Evolutionary conservation across 805 yeast species (phyloP).

Genomic region (Starmera caribaea): DNA sequence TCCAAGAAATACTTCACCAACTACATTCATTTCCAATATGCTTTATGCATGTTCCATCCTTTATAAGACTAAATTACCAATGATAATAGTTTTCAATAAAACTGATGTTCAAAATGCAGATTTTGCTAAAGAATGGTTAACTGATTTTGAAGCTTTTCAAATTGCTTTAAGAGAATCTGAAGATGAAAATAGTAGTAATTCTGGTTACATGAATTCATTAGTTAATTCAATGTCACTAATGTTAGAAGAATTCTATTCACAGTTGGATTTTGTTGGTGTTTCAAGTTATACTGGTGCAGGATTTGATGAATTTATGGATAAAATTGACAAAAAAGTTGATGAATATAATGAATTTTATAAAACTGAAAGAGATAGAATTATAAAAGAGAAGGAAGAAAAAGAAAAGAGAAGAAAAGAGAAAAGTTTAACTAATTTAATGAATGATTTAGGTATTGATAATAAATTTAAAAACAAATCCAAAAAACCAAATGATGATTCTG

Average conservation of each 20-base stretch:
- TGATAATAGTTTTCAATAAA: slow-evolving; percentile 94
- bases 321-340: slow-evolving; percentile 75
- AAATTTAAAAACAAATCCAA: slow-evolving; percentile 17
- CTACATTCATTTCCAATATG: slow-evolving; percentile 98
- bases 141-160: slow-evolving; percentile 90
- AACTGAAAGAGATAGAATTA: slow-evolving; percentile 75
- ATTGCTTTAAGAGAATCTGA: slow-evolving; percentile 58
- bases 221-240: slow-evolving; percentile 93
- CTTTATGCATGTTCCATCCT: slow-evolving; percentile 94
- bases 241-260: slow-evolving; percentile 92
- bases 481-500: slow-evolving; percentile 33
- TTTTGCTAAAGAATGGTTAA: slow-evolving; percentile 96
- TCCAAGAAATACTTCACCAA: slow-evolving; percentile 88
- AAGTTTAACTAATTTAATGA: slow-evolving; percentile 65
- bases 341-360: slow-evolving; percentile 81
- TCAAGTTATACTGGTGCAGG: slow-evolving; percentile 93
- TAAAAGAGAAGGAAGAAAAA: slow-evolving; percentile 66
- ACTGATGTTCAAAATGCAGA: slow-evolving; percentile 79
- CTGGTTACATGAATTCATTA: slow-evolving; percentile 90
- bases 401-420: slow-evolving; percentile 66
- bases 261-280: slow-evolving; percentile 85
- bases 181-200: slow-evolving; percentile 51
- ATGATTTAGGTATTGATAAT: slow-evolving; percentile 68
- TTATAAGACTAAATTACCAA: slow-evolving; percentile 92
- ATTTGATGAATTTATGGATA: slow-evolving; percentile 79